These are phyloP conservation scores for Agaricus blazei DNA, from an alignment of 768 basidiomycete genomes.

Conservation along the genomic window DNA sequence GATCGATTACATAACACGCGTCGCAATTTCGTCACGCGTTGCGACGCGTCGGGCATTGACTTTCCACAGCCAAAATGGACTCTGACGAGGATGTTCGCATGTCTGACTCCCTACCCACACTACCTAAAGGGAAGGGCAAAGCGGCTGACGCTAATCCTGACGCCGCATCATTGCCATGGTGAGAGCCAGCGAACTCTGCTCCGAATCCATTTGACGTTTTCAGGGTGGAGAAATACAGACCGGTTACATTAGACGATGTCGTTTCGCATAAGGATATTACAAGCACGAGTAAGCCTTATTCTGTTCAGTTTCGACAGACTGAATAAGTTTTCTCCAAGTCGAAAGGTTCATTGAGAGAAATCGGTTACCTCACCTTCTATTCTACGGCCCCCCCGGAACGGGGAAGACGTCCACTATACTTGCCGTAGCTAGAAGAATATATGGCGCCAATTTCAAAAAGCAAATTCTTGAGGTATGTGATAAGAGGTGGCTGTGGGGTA, in stretches of 20 bases:
- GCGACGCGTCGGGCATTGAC: slow-evolving; percentile 10
- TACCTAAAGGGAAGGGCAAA: slow-evolving; percentile 71
- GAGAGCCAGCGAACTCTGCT: slow-evolving; percentile 18
- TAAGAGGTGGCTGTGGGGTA: not conserved
- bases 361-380: slow-evolving; percentile 87
- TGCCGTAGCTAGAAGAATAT: slow-evolving; percentile 92
- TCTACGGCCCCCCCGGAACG: slow-evolving; percentile 98
- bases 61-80: slow-evolving; percentile 34
- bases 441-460: slow-evolving; percentile 79
- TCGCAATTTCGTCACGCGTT: slow-evolving; percentile 15
- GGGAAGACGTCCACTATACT: slow-evolving; percentile 98
- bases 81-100: slow-evolving; percentile 53
- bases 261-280: slow-evolving; percentile 97
- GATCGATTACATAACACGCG: slow-evolving; percentile 12
- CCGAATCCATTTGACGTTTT: slow-evolving; percentile 6
- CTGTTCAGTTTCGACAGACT: not conserved
- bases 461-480: slow-evolving; percentile 84
- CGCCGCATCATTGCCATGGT: slow-evolving; percentile 84
- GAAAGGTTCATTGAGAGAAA: slow-evolving; percentile 96
- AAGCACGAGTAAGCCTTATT: slow-evolving; percentile 67
- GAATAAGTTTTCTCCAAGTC: slow-evolving; percentile 44
- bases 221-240: slow-evolving; percentile 98
- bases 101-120: slow-evolving; percentile 33
- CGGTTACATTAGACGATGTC: slow-evolving; percentile 86
- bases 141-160: slow-evolving; percentile 41